Evolutionary conservation across 2,329 filamentous ascomycete genomes (phyloP).

Genomic region (Cercospora nicotianae): DNA sequence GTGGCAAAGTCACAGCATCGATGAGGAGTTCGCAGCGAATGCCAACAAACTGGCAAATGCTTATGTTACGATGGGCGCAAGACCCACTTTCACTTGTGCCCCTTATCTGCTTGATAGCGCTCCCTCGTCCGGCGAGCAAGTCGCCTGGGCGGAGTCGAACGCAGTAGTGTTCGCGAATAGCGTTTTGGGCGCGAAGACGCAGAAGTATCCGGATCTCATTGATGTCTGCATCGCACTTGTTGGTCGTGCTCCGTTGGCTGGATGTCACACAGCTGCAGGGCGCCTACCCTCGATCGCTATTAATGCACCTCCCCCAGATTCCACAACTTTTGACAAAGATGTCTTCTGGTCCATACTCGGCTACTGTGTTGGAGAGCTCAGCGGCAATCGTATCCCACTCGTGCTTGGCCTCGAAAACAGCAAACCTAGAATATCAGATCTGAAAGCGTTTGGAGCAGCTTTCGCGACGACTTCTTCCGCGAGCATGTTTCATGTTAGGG

Average conservation of each 20-base stretch:
- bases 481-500: constrained; percentile 49
- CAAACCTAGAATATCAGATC: constrained; percentile 33
- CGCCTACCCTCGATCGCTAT: constrained; percentile 23
- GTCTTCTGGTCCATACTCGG: constrained; percentile 45
- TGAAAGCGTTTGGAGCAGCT: constrained; percentile 49
- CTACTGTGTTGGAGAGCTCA: constrained; percentile 40
- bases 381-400: constrained; percentile 40
- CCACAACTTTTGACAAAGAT: constrained; percentile 27
- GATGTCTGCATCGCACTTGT: constrained; percentile 49
- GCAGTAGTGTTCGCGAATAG: constrained; percentile 51
- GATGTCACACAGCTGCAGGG: constrained; percentile 33
- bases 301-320: constrained; percentile 28
- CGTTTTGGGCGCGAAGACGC: constrained; percentile 47
- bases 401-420: constrained; percentile 40
- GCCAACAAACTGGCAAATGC: constrained; percentile 41
- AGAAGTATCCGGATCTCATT: constrained; percentile 51
- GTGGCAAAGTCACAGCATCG: constrained; percentile 43
- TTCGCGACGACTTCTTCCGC: constrained; percentile 48
- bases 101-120: constrained; percentile 45
- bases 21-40: constrained; percentile 35
- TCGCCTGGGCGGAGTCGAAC: constrained; percentile 51
- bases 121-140: constrained; percentile 42
- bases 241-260: constrained; percentile 40
- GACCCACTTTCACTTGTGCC: constrained; percentile 47
- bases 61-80: constrained; percentile 46